Evolutionary conservation across 2,329 filamentous ascomycete genomes (phyloP).

Genomic region (Phialocephala sp.): DNA sequence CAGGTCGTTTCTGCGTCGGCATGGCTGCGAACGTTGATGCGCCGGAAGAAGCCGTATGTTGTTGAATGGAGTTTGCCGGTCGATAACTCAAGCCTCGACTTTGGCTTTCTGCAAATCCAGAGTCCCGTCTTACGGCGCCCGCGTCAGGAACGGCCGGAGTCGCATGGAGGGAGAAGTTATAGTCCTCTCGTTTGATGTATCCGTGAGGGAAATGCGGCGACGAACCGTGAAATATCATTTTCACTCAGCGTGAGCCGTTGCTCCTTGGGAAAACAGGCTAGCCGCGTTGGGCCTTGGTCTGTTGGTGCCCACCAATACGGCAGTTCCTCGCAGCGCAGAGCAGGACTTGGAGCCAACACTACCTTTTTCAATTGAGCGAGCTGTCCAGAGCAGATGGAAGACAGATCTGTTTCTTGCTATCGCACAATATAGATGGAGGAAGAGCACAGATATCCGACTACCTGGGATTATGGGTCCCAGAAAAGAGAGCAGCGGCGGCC

Average conservation of each 20-base stretch:
- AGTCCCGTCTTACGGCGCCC: conserved; percentile 10
- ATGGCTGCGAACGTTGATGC: conserved; percentile 23
- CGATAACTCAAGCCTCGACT: conserved; percentile 23
- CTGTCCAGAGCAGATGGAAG: neutral
- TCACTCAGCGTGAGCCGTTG: conserved; percentile 8
- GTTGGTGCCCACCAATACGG: neutral
- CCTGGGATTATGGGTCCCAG: neutral
- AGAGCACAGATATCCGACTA: neutral
- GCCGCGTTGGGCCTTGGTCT: conserved; percentile 9
- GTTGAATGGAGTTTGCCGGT: conserved; percentile 22
- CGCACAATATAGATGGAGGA: neutral
- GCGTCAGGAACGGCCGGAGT: conserved; percentile 19
- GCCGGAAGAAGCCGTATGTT: conserved; percentile 30
- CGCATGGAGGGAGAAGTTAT: conserved; percentile 20
- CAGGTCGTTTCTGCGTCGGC: conserved; percentile 36
- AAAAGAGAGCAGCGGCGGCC: neutral
- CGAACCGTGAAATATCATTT: conserved; percentile 21
- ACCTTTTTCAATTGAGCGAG: neutral
- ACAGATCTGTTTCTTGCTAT: neutral
- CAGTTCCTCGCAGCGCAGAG: neutral
- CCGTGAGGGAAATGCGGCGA: conserved; percentile 17
- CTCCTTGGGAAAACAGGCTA: conserved; percentile 15
- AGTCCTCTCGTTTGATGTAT: conserved; percentile 19
- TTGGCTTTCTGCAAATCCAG: conserved; percentile 19
- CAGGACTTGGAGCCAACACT: neutral